Percentiles rank a stretch among this genome's conserved stretches.
Evolutionary conservation across 1,139 yeast genomes (phyloP).

Genomic region (Kurtzmaniella quercitrusa): DNA sequence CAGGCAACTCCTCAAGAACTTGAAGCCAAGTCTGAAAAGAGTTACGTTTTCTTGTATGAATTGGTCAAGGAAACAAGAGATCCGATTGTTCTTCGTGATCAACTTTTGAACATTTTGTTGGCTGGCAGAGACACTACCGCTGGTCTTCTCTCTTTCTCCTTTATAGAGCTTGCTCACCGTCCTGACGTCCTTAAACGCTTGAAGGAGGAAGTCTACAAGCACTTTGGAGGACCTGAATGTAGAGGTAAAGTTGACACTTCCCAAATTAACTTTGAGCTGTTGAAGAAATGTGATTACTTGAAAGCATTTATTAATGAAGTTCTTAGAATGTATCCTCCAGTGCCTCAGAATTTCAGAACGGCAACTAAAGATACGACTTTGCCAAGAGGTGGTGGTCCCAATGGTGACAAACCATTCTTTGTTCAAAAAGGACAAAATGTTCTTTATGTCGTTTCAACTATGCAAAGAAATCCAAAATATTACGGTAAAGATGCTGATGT

Average conservation of each 20-base stretch:
- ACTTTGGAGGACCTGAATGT: slow-evolving; percentile 22
- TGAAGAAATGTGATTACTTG: slow-evolving; percentile 47
- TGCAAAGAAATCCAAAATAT: slow-evolving; percentile 34
- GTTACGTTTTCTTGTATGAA: slow-evolving; percentile 49
- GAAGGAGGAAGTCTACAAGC: slow-evolving; percentile 29
- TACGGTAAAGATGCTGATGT: slow-evolving; percentile 45
- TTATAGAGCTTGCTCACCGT: slow-evolving; percentile 44
- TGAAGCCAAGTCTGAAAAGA: slow-evolving; percentile 29
- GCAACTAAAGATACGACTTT: slow-evolving; percentile 44
- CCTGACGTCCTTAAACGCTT: slow-evolving; percentile 36
- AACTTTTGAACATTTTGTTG: slow-evolving; percentile 45
- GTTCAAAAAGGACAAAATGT: slow-evolving; percentile 39
- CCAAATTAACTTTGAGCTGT: slow-evolving; percentile 36
- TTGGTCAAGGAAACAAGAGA: slow-evolving; percentile 48
- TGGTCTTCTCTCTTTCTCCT: slow-evolving; percentile 43
- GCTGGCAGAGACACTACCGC: slow-evolving; percentile 63
- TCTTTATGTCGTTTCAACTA: slow-evolving; percentile 32
- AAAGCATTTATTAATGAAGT: slow-evolving; percentile 46
- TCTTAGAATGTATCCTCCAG: slow-evolving; percentile 50
- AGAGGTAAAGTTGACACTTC: slow-evolving; percentile 22
- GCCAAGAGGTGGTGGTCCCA: slow-evolving; percentile 53
- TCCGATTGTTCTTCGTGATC: slow-evolving; percentile 47
- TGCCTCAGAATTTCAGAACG: slow-evolving; percentile 45
- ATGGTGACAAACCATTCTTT: slow-evolving; percentile 38
- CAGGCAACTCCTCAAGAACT: slow-evolving; percentile 24